These are phyloP conservation scores for Nakazawaea wyomingensis DNA, from an alignment of 805 yeast species.

Conservation along the genomic window DNA sequence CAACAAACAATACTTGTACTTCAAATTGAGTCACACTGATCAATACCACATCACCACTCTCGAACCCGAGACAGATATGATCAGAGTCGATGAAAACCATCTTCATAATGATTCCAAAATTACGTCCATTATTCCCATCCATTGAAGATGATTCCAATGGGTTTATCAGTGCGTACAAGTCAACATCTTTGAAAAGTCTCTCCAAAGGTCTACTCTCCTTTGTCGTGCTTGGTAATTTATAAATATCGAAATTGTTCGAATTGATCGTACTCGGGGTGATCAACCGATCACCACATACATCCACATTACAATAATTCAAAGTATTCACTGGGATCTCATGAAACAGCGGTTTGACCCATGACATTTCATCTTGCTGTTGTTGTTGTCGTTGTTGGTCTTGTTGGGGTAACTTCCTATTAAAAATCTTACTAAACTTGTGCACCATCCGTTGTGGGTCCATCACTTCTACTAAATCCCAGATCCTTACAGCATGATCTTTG, in stretches of 20 bases:
- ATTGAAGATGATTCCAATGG: slow-evolving; percentile 14
- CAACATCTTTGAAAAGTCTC: slow-evolving; percentile 30
- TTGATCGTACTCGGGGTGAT: slow-evolving; percentile 61
- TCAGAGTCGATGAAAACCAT: slow-evolving; percentile 32
- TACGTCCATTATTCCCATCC: slow-evolving; percentile 22
- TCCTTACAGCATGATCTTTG: slow-evolving; percentile 50
- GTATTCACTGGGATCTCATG: slow-evolving; percentile 66
- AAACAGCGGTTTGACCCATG: slow-evolving; percentile 21
- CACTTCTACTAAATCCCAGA: slow-evolving; percentile 37
- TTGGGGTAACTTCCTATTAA: slow-evolving; percentile 19
- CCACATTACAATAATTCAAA: slow-evolving; percentile 68
- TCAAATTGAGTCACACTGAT: slow-evolving; percentile 20
- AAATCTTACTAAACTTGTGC: slow-evolving; percentile 14
- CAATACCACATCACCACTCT: slow-evolving; percentile 57
- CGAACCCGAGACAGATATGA: slow-evolving; percentile 55
- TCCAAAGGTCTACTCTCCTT: slow-evolving; percentile 14
- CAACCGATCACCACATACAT: slow-evolving; percentile 26
- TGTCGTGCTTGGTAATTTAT: slow-evolving; percentile 31
- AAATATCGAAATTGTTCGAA: slow-evolving; percentile 63
- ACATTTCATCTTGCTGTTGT: too few species aligned
- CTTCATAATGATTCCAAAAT: slow-evolving; percentile 66
- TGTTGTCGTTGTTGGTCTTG: slow-evolving; percentile 15
- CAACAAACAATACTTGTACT: slow-evolving; percentile 15
- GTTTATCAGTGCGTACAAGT: slow-evolving; percentile 22
- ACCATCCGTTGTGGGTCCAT: slow-evolving; percentile 14